phyloP scores from a whole-genome alignment of 2,329 filamentous ascomycete species.

The Triangularia setosa region DNA sequence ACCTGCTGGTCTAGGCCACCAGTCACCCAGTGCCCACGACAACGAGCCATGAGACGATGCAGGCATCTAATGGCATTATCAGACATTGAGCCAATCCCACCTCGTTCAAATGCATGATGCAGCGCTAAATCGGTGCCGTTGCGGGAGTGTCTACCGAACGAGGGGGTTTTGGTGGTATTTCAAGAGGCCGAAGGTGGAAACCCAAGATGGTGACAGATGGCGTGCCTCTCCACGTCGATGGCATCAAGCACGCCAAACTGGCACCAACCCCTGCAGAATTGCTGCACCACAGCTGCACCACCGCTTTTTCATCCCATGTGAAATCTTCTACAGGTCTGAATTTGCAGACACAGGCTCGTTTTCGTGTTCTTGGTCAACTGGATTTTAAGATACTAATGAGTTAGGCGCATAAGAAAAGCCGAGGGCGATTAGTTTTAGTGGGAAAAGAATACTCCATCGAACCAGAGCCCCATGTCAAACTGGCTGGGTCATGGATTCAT shows the following conservation, averaged over 20 bases:
- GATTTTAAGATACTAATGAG: background rate
- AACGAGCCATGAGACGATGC: background rate
- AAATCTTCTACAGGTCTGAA: background rate
- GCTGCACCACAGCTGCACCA: background rate
- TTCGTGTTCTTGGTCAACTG: background rate
- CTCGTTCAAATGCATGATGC: background rate
- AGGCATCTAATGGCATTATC: background rate
- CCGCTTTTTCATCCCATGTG: background rate
- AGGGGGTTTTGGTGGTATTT: background rate
- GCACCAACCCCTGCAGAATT: background rate
- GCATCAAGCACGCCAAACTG: conserved; percentile 16
- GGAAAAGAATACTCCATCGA: background rate
- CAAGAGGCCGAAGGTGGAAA: background rate
- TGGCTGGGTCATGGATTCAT: background rate
- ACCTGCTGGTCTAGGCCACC: background rate
- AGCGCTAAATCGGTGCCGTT: background rate
- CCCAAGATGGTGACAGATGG: conserved; percentile 6
- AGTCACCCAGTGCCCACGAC: background rate
- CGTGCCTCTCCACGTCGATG: conserved; percentile 18
- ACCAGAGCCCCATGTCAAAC: background rate
- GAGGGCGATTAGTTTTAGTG: background rate
- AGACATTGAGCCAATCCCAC: background rate
- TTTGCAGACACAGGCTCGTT: background rate
- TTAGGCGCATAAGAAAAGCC: background rate
- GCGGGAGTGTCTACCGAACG: background rate